phyloP scores from a whole-genome alignment of 495 filamentous ascomycete genomes.

The Talaromyces stipitatus region DNA sequence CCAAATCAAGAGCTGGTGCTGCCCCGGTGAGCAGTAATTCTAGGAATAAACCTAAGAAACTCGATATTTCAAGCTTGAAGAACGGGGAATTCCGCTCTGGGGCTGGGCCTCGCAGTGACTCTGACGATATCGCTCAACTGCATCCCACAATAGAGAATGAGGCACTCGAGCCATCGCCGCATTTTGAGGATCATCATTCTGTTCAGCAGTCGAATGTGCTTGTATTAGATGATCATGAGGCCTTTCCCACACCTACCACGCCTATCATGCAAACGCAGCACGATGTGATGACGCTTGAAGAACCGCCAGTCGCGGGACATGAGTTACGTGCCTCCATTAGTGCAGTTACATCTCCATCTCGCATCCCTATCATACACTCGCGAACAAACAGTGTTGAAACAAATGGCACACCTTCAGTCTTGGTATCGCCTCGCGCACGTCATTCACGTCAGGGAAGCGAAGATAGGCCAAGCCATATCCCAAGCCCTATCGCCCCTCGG shows the following conservation, averaged over 20 bases:
- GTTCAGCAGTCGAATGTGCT: background rate
- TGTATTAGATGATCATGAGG: background rate
- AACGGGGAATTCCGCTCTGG: constrained; percentile 16
- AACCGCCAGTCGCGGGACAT: background rate
- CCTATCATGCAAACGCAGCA: background rate
- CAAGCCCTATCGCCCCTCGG: constrained; percentile 5
- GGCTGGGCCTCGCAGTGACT: constrained; percentile 17
- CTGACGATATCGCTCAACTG: constrained; percentile 7
- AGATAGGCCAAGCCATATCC: background rate
- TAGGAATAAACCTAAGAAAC: constrained; percentile 28
- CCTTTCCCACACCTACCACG: background rate
- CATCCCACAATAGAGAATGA: background rate
- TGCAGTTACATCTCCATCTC: background rate
- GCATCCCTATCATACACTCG: background rate
- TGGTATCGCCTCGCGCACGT: constrained; percentile 1
- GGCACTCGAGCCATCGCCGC: background rate
- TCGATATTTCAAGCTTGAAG: constrained; percentile 30
- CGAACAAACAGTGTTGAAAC: constrained; percentile 5
- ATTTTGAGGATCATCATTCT: background rate
- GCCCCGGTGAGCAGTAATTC: constrained; percentile 20
- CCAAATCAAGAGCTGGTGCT: constrained; percentile 21
- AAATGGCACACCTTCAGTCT: background rate
- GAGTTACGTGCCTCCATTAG: background rate
- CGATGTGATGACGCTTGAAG: background rate
- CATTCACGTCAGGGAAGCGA: constrained; percentile 5